Base-by-base conservation (phyloP, 31 red algal genomes). In the Endocladia muricata region DNA sequence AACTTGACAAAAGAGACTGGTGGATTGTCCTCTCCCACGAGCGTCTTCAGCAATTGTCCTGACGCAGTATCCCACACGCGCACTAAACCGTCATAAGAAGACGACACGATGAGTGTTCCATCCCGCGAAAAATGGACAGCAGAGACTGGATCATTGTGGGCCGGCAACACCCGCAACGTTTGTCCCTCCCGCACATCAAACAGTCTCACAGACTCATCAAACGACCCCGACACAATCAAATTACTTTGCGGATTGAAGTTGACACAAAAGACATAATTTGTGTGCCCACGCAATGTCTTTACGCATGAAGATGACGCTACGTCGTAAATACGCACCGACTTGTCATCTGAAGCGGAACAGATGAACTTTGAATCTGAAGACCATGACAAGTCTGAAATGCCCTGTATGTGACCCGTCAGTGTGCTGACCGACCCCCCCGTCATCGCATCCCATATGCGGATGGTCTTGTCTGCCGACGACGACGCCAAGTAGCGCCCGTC, bases 331-430 rank as follows among this genome's bases (percentile, higher is more conserved):
- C 77, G 81, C 15, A 98, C 71, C 28, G 96, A 92, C 54, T 83
- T 84, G 71, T 95, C 96, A 47, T 98, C 96, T 26, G 92, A 95
- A 1, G 91, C 96, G 71, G 96, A 86, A 44, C 79, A 83, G 6
- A 97, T 79, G 57, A 62, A 91, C 44, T 77, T 74, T 41, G 73
- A 82, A 43, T 97, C 83, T 0, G 88, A 77, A 7, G 94, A 92
- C 94, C 96, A 98, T 40, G 91, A 80, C 3, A 94, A 44, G 76
- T 98, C 96, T 21, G 86, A 88, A 19, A 98, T 92, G 81, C 96
- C 96, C 44, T 93, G 96, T 11, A 71, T 39, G 58, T 98, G 96
- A 7, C 96, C 96, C 9, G 37, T 34, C 36, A 98, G 85, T 0
- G 83, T 85, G 44, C 54, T 36, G 19, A 77, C 11, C 3, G 80